Evolutionary conservation across 1,284 basidiomycete species (phyloP), one percentile per base, ranked within the genome.

Genomic region (Cutaneotrichosporon spelunceum): DNA sequence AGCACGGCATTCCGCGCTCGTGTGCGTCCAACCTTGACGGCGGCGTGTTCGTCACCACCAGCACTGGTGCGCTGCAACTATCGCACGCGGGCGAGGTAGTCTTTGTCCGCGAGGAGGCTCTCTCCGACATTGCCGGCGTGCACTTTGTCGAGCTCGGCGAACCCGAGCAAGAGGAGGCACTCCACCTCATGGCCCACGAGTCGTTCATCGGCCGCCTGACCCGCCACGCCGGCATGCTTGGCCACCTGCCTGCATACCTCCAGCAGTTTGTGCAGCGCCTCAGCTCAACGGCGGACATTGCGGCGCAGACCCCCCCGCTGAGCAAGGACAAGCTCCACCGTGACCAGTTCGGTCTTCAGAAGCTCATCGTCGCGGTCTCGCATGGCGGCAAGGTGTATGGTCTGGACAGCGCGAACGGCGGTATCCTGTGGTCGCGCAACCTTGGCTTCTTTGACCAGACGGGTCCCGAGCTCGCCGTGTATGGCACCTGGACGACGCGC

Each of bases 321-420:
- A 71, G 73, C n/a, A 62, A 72, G 14, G 68, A 64, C 16, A 57
- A 63, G 23, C 80, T 88, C 0, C 81, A 82, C 54, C 85, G 89
- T 2, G 91, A 96, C 72, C 80, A 87, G 1, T 96, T 95, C 73
- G 93, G 92, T 0, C 91, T 96, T 77, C 84, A 89, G 53, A 91
- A 96, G 75, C 76, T 97, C 44, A 83, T 94, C 54, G 84, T 96
- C 2, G 83, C 83, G 3, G 88, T 87, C 0, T 91, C 90, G 1
- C 68, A 80, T 2, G 81, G 84, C 34, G 91, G 92, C 21, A 92
- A 91, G 73, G 70, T 94, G 0, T 92, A 88, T 71, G 93, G 87
- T 0, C 78, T 96, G 54, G 91, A 96, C 72, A 88, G 88, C 4
- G 84, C 85, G 23, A 89, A 83, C 56, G 91, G 93, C 1, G 80